Base-by-base conservation (phyloP, 2,329 filamentous ascomycete genomes). In the Botrytis porri region DNA sequence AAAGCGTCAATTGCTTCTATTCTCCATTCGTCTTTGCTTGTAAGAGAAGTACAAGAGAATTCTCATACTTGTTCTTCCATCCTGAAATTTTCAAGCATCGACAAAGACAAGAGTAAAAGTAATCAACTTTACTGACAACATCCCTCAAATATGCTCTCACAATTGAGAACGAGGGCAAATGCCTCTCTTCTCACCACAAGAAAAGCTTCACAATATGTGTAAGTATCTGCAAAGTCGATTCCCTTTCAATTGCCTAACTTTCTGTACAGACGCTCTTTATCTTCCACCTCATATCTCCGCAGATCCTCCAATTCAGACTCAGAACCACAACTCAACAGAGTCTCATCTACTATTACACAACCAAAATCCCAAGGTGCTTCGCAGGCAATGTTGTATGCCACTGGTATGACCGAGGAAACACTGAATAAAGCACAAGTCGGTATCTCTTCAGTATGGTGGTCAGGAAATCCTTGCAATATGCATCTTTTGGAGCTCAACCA, bases 391-490 rank as follows among this genome's bases (percentile, higher is more conserved):
- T 88, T 99, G 73, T 99, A 97, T 86, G 96, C 93, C 77, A 98
- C 95, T 1, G 97, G 97, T 71, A 86, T 99, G 79, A 89, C 85
- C 60, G 93, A 97, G 81, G 87, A 88, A 73, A 95, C 97, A 83
- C 93, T 98, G 91, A 91, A 92, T 85, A 99, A 98, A 86, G 92
- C 96, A 39, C 97, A 99, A 86, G 92, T 99, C 78, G 96, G 96
- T 77, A 98, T 99, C 82, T 97, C 95, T 60, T 98, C 95, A 9
- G 95, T 98, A 75, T 99, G 96, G 96, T 98, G 95, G 84, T 92
- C 94, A 78, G 96, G 96, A 73, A 99, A 99, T 85, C 96, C 96
- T 39, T 99, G 96, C 87, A 99, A 99, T 85, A 99, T 98, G 95
- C 96, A 99, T 84, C 86, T 99, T 75, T 87, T 99, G 83, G 93